Conservation (phyloP, 2,329 filamentous ascomycete genomes). For the Rugonectria rugulosa region DNA sequence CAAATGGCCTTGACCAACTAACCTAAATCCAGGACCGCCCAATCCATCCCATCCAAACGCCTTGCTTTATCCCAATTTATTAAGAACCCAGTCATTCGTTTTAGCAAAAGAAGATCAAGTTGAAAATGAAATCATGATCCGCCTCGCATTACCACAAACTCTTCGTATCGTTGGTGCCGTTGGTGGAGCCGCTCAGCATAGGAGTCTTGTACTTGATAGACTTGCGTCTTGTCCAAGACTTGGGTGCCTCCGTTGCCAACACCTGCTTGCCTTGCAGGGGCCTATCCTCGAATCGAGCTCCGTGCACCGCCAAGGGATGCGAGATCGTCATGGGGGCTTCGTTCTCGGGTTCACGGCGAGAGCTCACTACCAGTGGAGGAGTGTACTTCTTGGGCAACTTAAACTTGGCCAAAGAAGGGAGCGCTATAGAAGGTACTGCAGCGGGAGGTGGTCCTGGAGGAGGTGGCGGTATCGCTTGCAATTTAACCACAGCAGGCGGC, state of each 20-base stretch:
- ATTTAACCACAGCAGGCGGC: constrained; percentile 30
- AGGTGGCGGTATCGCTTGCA: not conserved
- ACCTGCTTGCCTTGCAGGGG: constrained; percentile 20
- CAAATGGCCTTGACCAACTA: not conserved
- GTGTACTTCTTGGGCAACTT: constrained; percentile 51
- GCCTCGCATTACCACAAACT: not conserved
- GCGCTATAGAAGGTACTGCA: constrained; percentile 23
- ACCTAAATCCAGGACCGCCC: not conserved
- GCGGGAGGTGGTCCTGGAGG: not conserved
- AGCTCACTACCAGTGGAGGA: constrained; percentile 49
- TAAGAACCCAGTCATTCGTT: too few relatives aligned
- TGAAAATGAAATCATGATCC: not conserved
- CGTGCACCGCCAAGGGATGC: constrained; percentile 24
- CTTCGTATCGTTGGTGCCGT: constrained; percentile 26
- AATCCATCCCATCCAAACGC: constrained; percentile 12
- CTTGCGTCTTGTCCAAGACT: constrained; percentile 12
- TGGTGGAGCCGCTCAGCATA: constrained; percentile 23
- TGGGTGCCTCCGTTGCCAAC: not conserved
- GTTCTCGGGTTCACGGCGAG: too few relatives aligned
- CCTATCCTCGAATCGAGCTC: constrained; percentile 21
- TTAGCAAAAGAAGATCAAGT: not conserved
- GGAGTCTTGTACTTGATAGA: constrained; percentile 21
- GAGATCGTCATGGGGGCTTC: constrained; percentile 31
- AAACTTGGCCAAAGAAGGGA: constrained; percentile 48
- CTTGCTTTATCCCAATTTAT: not conserved